phyloP scores from a whole-genome alignment of 2,329 filamentous ascomycete genomes.

The Alternaria consortialis region DNA sequence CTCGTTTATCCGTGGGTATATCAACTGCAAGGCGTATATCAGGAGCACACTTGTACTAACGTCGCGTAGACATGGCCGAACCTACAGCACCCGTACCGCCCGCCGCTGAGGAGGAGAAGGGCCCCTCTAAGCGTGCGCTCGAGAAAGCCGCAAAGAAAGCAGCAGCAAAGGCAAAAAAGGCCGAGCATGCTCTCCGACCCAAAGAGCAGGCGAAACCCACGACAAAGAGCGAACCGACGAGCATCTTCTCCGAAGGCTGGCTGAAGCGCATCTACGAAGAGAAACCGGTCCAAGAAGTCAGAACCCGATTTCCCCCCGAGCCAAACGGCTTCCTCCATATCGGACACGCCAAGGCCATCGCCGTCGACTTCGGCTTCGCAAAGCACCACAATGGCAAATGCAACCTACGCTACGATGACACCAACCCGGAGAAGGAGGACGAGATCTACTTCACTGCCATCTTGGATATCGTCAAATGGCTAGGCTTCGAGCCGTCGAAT shows the following conservation, averaged over 20 bases:
- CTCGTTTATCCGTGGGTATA: not conserved
- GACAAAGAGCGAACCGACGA: constrained; percentile 41
- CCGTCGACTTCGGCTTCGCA: constrained; percentile 96
- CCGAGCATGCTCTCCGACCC: constrained; percentile 53
- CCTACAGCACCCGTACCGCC: constrained; percentile 26
- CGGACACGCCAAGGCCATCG: constrained; percentile 94
- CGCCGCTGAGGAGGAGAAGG: constrained; percentile 45
- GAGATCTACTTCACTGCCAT: constrained; percentile 91
- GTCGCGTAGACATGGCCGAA: constrained; percentile 35
- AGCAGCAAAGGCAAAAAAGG: constrained; percentile 55
- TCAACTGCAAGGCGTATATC: not conserved
- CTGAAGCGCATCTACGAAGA: constrained; percentile 61
- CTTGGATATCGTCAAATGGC: constrained; percentile 84
- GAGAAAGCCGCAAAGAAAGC: constrained; percentile 62
- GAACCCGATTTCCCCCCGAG: constrained; percentile 62
- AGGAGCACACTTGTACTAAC: not conserved
- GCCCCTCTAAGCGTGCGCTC: constrained; percentile 58
- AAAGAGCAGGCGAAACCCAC: constrained; percentile 49
- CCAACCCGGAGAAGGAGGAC: constrained; percentile 92
- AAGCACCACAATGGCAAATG: constrained; percentile 80
- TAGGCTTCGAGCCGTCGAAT: constrained; percentile 79
- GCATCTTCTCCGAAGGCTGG: constrained; percentile 60
- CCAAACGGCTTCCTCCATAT: constrained; percentile 95
- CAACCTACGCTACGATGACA: constrained; percentile 88
- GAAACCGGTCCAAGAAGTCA: constrained; percentile 57